Evolutionary conservation across 2,329 filamentous ascomycete species (phyloP).

Genomic region (Penicillium sp.): DNA sequence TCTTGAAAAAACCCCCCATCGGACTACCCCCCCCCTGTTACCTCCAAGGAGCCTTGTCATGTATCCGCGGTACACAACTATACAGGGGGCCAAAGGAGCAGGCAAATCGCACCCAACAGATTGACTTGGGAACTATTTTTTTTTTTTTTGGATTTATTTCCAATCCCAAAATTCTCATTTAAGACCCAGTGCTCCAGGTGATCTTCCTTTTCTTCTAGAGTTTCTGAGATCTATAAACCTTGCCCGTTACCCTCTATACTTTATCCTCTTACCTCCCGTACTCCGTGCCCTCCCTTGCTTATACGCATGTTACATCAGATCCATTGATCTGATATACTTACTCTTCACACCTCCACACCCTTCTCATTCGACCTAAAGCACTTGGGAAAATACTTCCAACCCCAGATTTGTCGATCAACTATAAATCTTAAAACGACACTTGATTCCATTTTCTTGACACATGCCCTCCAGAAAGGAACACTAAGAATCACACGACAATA

Average conservation of each 20-base stretch:
- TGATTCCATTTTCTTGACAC: not conserved
- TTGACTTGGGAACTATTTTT: slow-evolving; percentile 20
- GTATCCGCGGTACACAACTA: slow-evolving; percentile 29
- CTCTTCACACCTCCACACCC: not conserved
- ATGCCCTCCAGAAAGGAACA: slow-evolving; percentile 14
- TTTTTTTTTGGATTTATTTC: not conserved
- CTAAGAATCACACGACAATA: slow-evolving; percentile 19
- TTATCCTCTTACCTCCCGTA: not conserved
- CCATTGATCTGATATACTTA: slow-evolving; percentile 8
- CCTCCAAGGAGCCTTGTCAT: slow-evolving; percentile 16
- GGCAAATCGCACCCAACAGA: slow-evolving; percentile 24
- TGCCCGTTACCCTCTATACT: slow-evolving; percentile 3
- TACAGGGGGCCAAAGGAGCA: slow-evolving; percentile 27
- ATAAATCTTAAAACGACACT: not conserved
- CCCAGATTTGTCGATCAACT: not conserved
- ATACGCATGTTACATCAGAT: not conserved
- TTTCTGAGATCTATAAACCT: slow-evolving; percentile 25
- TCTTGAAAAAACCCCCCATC: not conserved
- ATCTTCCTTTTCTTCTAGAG: slow-evolving; percentile 13
- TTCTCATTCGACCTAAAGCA: not conserved
- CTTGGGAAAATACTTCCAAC: not conserved
- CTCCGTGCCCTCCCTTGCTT: not conserved
- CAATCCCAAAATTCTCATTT: slow-evolving; percentile 15
- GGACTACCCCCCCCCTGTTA: slow-evolving; percentile 16
- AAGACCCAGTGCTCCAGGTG: slow-evolving; percentile 24